Evolutionary conservation across 345 rosid species (phyloP), one percentile per base, ranked within the genome.

Genomic region (Fremontodendron californicum): DNA sequence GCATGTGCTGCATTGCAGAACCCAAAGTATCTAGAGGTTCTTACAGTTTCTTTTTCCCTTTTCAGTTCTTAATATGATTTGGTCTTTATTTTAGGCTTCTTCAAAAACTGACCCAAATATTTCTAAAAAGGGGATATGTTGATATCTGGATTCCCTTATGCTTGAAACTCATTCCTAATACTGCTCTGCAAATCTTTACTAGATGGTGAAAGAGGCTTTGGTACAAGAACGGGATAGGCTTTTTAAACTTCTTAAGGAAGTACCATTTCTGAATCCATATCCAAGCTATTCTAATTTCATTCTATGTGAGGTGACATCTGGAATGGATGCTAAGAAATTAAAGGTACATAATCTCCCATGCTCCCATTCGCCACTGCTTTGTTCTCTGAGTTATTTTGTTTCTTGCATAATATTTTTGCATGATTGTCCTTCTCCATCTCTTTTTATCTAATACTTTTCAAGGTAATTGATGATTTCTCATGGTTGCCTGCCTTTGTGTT

Each of bases 261-360:
- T 96, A 18, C 94, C 95, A 13, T 93, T 92, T 83, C 96, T 96
- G 81, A 84, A 65, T 74, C 98, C 97, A 8, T 91, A 81, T 71
- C 98, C 98, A 33, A 93, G 96, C 85, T 81, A 87, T 78, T 86
- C 98, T 12, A 96, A 93, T 82, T 96, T 91, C 87, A 87, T 96
- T 84, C 95, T 92, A 18, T 92, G 99, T 25, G 90, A 87, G 85
- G 98, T 96, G 71, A 86, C 88, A 45, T 83, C 89, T 43, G 96
- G 91, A 75, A 88, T 84, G 90, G 93, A 91, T 71, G 97, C 98
- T 15, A 93, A 92, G 92, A 90, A 89, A 84, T 82, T 96, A 39
- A 93, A 96, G 90, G 92, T 92, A 81, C 51, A n/a, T 67, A 18
- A 12, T n/a, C 33, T 51, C 45, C 40, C 19, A 31, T 23, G 33